Conservation (phyloP, 192 early-diverging fungal species). For the Haplosporangium gracile region DNA sequence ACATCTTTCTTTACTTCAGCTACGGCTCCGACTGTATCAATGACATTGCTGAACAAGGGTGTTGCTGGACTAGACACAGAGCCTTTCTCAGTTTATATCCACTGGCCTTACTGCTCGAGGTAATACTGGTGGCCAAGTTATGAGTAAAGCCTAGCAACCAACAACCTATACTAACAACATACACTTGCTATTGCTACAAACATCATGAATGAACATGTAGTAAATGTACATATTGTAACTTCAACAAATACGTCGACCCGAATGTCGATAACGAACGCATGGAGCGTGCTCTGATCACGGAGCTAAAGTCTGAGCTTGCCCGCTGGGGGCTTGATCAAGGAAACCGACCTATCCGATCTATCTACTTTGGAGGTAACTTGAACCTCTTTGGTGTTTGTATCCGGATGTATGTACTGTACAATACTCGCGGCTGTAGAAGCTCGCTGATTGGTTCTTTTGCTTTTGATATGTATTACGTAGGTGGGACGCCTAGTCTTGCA, state of each 20-base stretch:
- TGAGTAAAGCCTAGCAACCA: not conserved
- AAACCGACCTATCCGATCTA: conserved; percentile 50
- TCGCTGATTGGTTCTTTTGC: not conserved
- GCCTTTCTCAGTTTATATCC: conserved; percentile 65
- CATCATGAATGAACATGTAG: conserved; percentile 8
- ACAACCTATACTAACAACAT: not conserved
- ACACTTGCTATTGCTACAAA: not conserved
- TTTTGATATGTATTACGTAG: not conserved
- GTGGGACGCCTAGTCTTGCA: conserved; percentile 66
- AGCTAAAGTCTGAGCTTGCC: conserved; percentile 54
- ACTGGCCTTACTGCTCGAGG: conserved; percentile 73
- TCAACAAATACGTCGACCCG: conserved; percentile 70
- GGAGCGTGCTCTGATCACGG: conserved; percentile 51
- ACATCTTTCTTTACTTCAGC: not conserved
- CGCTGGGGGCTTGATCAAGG: conserved; percentile 43
- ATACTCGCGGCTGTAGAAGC: not conserved
- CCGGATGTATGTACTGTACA: not conserved
- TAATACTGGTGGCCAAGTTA: not conserved
- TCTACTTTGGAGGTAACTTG: conserved; percentile 66
- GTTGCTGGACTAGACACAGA: not conserved
- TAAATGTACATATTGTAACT: conserved; percentile 72
- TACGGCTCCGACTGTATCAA: not conserved
- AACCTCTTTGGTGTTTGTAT: not conserved
- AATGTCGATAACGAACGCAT: conserved; percentile 60
- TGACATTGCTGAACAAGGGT: not conserved